Evolutionary conservation across 2,329 filamentous ascomycete species (phyloP), one percentile per base, ranked within the genome.

Genomic region (Escovopsis sp.): DNA sequence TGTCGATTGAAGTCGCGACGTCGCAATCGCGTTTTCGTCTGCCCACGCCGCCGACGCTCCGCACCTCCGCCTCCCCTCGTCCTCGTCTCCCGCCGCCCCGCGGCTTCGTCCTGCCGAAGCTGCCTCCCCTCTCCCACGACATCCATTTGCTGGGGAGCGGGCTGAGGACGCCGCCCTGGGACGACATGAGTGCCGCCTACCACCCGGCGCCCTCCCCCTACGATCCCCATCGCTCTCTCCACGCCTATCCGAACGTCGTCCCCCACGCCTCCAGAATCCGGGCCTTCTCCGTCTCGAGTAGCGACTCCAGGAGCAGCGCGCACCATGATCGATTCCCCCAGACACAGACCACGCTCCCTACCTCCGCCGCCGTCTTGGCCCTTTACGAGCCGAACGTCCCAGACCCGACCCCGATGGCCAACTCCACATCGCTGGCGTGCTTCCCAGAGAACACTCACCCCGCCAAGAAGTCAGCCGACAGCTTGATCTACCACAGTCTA

Each of bases 401-500:
- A 9, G 19, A 5, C 19, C 19, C 19, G 19, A 62, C 62, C 9
- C 60, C 65, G 1, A 21, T 21, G 19, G 9, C 19, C 19, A 21
- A 9, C 19, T 21, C 19, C 5, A 5, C 19, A 5, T 21, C 19
- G 19, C 9, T 21, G 19, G 19, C 19, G 19, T 21, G 19, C 19
- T 21, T 21, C 21, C 31, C 36, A 5, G 36, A 33, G 3, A 19
- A 46, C 49, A 1, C 51, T 52, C 44, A 49, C 6, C 43, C 35
- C 35, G 53, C 58, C 5, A 50, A 49, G 17, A 55, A 54, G 36
- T 60, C 63, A 27, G 56, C 61, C 4, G 57, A 61, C 19, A 59
- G 57, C 19, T 60, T 74, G 52, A 65, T 70, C 2, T 62, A 60
- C 40, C 70, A 74, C 50, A 74, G 68, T 49, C 63, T 88, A 27